These are phyloP conservation scores for Striga asiatica DNA, from an alignment of 257 asterid genomes.

Conservation along the genomic window DNA sequence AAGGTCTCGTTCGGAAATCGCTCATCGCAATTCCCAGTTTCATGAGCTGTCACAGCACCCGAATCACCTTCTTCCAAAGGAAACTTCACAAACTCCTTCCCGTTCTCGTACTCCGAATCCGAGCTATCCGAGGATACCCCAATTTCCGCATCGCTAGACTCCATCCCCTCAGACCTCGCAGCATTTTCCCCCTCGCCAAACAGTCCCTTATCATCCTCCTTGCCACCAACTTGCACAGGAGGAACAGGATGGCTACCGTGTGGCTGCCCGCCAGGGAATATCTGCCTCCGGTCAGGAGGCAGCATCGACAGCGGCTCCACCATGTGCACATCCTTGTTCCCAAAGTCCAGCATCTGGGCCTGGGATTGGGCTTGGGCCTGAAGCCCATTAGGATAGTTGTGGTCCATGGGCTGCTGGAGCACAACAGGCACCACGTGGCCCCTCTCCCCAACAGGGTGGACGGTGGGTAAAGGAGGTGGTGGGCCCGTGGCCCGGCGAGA, in stretches of 20 bases:
- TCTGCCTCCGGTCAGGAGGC: conserved; percentile 42
- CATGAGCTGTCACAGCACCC: conserved; percentile 21
- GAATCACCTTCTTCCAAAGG: conserved; percentile 28
- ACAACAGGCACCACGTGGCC: conserved; percentile 57
- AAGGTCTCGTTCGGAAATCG: conserved; percentile 21
- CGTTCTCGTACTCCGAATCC: conserved; percentile 28
- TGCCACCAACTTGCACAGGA: background rate
- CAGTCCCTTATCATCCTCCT: conserved; percentile 22
- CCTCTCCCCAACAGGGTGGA: conserved; percentile 38
- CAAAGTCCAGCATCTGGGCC: conserved; percentile 24
- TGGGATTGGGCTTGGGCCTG: conserved; percentile 19
- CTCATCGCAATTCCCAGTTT: conserved; percentile 18
- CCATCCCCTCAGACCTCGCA: conserved; percentile 17
- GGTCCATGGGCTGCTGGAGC: conserved; percentile 48
- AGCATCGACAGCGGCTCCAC: conserved; percentile 58
- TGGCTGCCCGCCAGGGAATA: conserved; percentile 24
- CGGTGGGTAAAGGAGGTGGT: background rate
- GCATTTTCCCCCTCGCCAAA: conserved; percentile 24
- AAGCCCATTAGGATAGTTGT: conserved; percentile 23
- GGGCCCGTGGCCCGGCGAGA: background rate
- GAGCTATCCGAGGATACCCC: conserved; percentile 40
- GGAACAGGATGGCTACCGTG: conserved; percentile 25
- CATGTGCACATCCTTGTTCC: conserved; percentile 47
- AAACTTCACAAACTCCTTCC: conserved; percentile 22
- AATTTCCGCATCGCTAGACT: conserved; percentile 20